These are phyloP conservation scores for Macrocystidia cucumis DNA, from an alignment of 1,284 basidiomycete species.

Conservation along the genomic window DNA sequence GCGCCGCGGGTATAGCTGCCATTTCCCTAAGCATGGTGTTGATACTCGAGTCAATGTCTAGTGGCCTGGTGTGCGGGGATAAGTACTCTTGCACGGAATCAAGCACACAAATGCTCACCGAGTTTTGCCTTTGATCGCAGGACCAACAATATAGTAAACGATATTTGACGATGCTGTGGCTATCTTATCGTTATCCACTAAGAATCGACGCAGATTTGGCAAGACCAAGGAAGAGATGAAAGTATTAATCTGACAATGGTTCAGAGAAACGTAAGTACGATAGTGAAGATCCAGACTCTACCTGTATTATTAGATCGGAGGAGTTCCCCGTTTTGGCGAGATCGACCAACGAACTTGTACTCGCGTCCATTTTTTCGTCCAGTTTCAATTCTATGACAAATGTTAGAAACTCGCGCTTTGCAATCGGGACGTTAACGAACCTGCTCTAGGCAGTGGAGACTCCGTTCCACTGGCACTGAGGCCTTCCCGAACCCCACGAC, in stretches of 20 bases:
- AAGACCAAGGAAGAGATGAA: conserved; percentile 71
- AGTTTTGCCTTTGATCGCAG: conserved; percentile 68
- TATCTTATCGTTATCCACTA: conserved; percentile 84
- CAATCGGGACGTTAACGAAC: conserved; percentile 16
- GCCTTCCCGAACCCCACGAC: conserved; percentile 55
- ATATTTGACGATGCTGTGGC: conserved; percentile 75
- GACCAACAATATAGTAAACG: conserved; percentile 80
- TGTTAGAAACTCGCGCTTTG: conserved; percentile 7
- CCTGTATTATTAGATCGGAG: conserved; percentile 47
- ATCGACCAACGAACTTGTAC: conserved; percentile 28
- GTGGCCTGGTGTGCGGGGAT: conserved; percentile 46
- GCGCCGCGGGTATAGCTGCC: conserved; percentile 67
- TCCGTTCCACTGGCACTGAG: conserved; percentile 54
- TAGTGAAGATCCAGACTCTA: conserved; percentile 14
- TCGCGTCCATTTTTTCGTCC: conserved; percentile 51
- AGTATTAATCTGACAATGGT: conserved; percentile 48
- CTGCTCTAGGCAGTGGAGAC: conserved; percentile 52
- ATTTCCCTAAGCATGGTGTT: conserved; percentile 74
- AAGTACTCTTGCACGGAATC: not conserved
- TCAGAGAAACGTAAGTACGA: conserved; percentile 1
- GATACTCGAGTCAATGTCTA: conserved; percentile 63
- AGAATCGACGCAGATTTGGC: conserved; percentile 73
- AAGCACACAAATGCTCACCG: conserved; percentile 33
- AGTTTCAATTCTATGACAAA: conserved; percentile 26
- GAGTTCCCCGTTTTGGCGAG: no score